Base-by-base conservation (phyloP, 306 rosid genomes). In the Dryas drummondii region DNA sequence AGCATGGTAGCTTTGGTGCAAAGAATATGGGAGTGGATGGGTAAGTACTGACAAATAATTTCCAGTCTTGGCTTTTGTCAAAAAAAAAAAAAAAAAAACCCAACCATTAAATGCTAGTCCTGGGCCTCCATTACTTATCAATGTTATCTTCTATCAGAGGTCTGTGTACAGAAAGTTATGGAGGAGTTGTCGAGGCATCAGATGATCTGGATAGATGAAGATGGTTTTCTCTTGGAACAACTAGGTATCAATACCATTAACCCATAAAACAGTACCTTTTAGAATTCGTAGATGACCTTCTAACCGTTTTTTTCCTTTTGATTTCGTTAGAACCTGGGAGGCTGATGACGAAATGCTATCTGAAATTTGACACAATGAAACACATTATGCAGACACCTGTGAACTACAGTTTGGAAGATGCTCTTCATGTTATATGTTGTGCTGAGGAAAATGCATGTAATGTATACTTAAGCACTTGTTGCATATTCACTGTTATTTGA, bases 341-440 rank as follows among this genome's bases (percentile, higher is more conserved):
- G 86, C 75, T 94, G 84, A 91, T 94, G 97, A 90, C 98, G 46
- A 94, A 90, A 88, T 94, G 90, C 81, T 94, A 94, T 66, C 82
- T 94, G 96, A 94, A 94, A 86, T 94, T 94, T 73, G 85, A 86
- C 75, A 90, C 98, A 37, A 94, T 94, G 98, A 91, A 94, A 79
- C 91, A 88, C 82, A 90, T 94, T 63, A 94, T 94, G 91, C 86
- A 82, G 83, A 87, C 93, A 69, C 93, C 96, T 60, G 90, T 68
- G 72, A 87, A 72, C 78, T 94, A 89, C 86, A 87, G 89, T 70
- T 70, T 88, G 58, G 96, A 94, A 75, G 93, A 90, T 58, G 91
- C 88, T 15, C 96, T 94, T 81, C 89, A 55, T 55, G 91, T 90
- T 68, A 80, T 94, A 81, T 91, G 94, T 80, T 87, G 66, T 56